These are phyloP conservation scores for Priceomyces haplophilus DNA, from an alignment of 805 yeast genomes.

Conservation along the genomic window DNA sequence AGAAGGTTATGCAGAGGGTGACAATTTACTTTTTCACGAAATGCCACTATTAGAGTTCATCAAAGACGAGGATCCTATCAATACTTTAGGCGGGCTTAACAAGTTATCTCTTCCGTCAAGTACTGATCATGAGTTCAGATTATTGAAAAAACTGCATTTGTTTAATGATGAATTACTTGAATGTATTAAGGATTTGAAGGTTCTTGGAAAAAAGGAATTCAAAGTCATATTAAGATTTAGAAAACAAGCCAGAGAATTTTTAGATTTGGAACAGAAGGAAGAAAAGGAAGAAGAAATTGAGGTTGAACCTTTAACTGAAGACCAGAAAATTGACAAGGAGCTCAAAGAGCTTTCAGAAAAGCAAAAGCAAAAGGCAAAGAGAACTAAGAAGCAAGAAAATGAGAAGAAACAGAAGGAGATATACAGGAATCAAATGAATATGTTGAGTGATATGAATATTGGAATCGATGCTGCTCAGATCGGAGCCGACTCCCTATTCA, in stretches of 20 bases:
- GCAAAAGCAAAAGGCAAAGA: constrained; percentile 63
- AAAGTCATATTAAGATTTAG: constrained; percentile 84
- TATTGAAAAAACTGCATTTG: constrained; percentile 66
- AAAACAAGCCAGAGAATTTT: constrained; percentile 71
- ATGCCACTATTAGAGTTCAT: constrained; percentile 79
- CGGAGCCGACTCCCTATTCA: constrained; percentile 79
- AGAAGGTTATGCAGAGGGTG: constrained; percentile 97
- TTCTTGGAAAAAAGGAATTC: constrained; percentile 92
- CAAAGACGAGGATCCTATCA: constrained; percentile 77
- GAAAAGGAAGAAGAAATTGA: constrained; percentile 50
- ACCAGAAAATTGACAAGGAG: constrained; percentile 85
- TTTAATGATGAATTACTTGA: constrained; percentile 77
- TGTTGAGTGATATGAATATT: constrained; percentile 88
- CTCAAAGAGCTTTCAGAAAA: constrained; percentile 68
- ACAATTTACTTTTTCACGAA: constrained; percentile 66
- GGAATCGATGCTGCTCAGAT: constrained; percentile 88
- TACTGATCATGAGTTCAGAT: constrained; percentile 66
- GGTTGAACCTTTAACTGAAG: constrained; percentile 75
- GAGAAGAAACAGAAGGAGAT: constrained; percentile 86
- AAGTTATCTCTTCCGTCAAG: constrained; percentile 53
- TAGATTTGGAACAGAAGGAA: constrained; percentile 63
- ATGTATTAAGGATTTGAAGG: constrained; percentile 88
- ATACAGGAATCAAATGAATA: constrained; percentile 89
- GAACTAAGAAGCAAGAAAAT: constrained; percentile 80
- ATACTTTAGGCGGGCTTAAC: constrained; percentile 70